phyloP scores from a whole-genome alignment of 2,329 filamentous ascomycete species.

The Rutstroemia sp. region DNA sequence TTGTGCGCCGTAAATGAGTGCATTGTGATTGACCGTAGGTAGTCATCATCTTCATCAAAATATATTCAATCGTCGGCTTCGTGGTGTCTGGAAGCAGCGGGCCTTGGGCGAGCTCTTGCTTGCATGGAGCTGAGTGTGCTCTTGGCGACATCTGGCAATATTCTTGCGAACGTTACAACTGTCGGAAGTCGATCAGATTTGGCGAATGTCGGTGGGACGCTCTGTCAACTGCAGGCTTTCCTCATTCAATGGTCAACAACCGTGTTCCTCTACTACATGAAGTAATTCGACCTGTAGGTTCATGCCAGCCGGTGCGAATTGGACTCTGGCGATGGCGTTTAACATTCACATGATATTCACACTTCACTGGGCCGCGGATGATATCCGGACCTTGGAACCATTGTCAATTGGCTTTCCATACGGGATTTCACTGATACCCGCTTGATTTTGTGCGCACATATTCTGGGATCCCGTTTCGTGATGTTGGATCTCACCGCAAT shows the following conservation, averaged over 20 bases:
- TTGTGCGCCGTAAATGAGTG: too few relatives aligned
- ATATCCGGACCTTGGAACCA: conserved; percentile 60
- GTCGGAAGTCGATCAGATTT: conserved; percentile 7
- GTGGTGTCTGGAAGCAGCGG: conserved; percentile 29
- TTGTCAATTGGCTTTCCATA: conserved; percentile 66
- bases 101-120: conserved; percentile 25
- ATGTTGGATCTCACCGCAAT: conserved; percentile 68
- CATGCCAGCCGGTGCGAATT: conserved; percentile 67
- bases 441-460: too few relatives aligned
- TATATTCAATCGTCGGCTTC: conserved; percentile 18
- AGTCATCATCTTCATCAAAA: conserved; percentile 14
- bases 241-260: conserved; percentile 69
- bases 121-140: conserved; percentile 24
- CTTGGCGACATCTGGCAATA: conserved; percentile 67
- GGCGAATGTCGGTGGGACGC: conserved; percentile 14
- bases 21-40: too few relatives aligned
- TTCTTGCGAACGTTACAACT: conserved; percentile 63
- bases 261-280: background rate
- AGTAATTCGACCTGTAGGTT: conserved; percentile 46
- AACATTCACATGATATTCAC: conserved; percentile 83
- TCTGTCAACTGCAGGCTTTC: conserved; percentile 67
- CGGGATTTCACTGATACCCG: conserved; percentile 52
- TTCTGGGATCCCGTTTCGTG: too few relatives aligned
- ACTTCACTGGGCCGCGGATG: conserved; percentile 57
- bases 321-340: conserved; percentile 74